phyloP scores from a whole-genome alignment of 208 protist species.

The Kentomonas sorsogonicus region DNA sequence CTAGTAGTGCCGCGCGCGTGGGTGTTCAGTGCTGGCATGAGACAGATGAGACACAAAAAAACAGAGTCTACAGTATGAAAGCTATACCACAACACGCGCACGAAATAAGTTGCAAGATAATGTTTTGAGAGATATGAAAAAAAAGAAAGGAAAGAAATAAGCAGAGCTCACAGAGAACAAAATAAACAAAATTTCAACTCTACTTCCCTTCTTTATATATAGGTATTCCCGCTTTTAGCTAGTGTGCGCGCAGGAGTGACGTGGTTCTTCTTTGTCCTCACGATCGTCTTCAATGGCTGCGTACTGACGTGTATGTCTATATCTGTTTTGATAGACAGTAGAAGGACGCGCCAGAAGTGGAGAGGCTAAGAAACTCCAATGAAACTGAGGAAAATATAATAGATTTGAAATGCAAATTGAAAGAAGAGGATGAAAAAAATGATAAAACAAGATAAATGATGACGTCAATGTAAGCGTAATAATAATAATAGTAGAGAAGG shows the following conservation, averaged over 20 bases:
- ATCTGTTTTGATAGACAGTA: too few relatives aligned
- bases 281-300: background rate
- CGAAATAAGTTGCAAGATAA: background rate
- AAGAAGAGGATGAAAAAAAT: background rate
- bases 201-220: background rate
- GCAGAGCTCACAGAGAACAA: too few relatives aligned
- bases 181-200: constrained; percentile 3
- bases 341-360: background rate
- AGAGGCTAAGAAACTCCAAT: background rate
- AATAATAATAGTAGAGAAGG: constrained; percentile 5
- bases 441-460: too few relatives aligned
- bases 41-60: background rate
- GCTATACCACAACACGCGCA: background rate
- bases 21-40: too few relatives aligned
- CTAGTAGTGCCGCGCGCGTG: too few relatives aligned
- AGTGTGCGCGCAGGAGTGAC: background rate
- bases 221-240: background rate
- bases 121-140: background rate
- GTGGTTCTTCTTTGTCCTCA: background rate
- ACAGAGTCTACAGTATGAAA: background rate
- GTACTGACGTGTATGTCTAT: background rate
- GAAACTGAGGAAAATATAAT: background rate
- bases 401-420: background rate
- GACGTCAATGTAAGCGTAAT: too few relatives aligned
- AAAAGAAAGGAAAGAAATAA: constrained; percentile 13